phyloP scores from a whole-genome alignment of 2,329 filamentous ascomycete species.

The Fusarium pseudonygamai region DNA sequence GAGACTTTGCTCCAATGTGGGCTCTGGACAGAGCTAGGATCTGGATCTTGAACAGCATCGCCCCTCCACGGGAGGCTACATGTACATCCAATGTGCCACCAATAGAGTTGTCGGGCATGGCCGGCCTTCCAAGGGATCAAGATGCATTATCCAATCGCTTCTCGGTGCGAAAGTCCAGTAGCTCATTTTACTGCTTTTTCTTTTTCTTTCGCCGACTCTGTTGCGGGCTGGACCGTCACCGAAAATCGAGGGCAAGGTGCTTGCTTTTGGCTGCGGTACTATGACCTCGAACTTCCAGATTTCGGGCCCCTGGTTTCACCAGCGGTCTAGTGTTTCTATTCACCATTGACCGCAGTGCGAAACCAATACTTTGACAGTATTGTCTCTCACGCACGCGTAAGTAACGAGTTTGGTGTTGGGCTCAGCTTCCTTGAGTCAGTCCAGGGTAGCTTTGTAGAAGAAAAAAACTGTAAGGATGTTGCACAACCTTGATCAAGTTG shows the following conservation, averaged over 20 bases:
- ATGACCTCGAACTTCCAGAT: not conserved
- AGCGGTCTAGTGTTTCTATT: constrained; percentile 6
- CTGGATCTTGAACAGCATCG: constrained; percentile 39
- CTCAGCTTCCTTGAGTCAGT: not conserved
- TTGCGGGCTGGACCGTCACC: not conserved
- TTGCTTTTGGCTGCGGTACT: not conserved
- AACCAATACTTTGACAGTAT: constrained; percentile 2
- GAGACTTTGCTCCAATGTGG: constrained; percentile 21
- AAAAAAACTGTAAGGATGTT: not conserved
- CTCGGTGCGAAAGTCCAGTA: not conserved
- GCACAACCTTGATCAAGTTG: not conserved
- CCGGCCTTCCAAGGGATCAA: constrained; percentile 18
- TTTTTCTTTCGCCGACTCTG: constrained; percentile 30
- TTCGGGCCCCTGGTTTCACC: constrained; percentile 17
- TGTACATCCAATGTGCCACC: constrained; percentile 24
- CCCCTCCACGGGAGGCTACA: constrained; percentile 39
- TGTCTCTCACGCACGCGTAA: not conserved
- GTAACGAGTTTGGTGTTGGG: not conserved
- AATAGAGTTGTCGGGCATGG: constrained; percentile 35
- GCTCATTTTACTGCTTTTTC: constrained; percentile 3
- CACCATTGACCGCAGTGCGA: constrained; percentile 23
- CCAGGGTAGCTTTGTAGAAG: not conserved
- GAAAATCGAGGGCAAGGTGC: not conserved
- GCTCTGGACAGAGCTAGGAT: constrained; percentile 33
- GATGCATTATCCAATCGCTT: constrained; percentile 9